Conservation (phyloP, 257 asterid genomes). For the Gentiana straminea region DNA sequence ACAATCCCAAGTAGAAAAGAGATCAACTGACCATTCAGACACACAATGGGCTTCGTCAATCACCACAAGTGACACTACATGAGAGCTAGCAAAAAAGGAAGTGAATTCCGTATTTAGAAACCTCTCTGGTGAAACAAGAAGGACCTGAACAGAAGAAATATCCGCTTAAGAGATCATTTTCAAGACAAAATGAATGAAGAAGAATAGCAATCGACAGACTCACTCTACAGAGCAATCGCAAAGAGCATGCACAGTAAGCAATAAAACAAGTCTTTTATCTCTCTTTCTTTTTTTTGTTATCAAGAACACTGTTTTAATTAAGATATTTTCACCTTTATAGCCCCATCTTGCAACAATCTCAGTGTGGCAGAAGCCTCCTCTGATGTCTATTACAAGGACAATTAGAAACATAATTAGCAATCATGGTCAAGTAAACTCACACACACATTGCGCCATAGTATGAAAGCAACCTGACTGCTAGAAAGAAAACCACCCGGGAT, state of each 20-base stretch:
- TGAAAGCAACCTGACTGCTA: constrained; percentile 51
- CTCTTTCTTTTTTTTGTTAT: too few relatives aligned
- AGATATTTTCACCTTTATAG: constrained; percentile 45
- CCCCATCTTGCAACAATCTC: constrained; percentile 57
- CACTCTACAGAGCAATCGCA: too few relatives aligned
- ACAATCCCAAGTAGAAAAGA: constrained; percentile 3
- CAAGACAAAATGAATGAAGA: too few relatives aligned
- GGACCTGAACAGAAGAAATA: constrained; percentile 46
- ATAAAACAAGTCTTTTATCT: too few relatives aligned
- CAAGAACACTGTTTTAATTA: background rate
- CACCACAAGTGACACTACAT: constrained; percentile 65
- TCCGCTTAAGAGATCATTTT: too few relatives aligned
- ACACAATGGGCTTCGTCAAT: constrained; percentile 98
- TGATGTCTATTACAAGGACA: constrained; percentile 37
- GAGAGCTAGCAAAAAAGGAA: constrained; percentile 46
- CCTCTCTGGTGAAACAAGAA: constrained; percentile 97
- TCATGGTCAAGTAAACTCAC: background rate
- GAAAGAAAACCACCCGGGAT: constrained; percentile 73
- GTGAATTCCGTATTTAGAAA: constrained; percentile 64
- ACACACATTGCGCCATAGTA: constrained; percentile 2
- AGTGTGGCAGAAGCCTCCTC: constrained; percentile 78
- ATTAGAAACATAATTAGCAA: constrained; percentile 15
- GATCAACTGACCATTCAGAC: constrained; percentile 81
- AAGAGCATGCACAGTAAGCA: too few relatives aligned
- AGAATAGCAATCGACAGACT: background rate